Evolutionary conservation across 2,329 filamentous ascomycete genomes (phyloP), one percentile per base, ranked within the genome.

Genomic region (Aspergillus ochraceoroseus): DNA sequence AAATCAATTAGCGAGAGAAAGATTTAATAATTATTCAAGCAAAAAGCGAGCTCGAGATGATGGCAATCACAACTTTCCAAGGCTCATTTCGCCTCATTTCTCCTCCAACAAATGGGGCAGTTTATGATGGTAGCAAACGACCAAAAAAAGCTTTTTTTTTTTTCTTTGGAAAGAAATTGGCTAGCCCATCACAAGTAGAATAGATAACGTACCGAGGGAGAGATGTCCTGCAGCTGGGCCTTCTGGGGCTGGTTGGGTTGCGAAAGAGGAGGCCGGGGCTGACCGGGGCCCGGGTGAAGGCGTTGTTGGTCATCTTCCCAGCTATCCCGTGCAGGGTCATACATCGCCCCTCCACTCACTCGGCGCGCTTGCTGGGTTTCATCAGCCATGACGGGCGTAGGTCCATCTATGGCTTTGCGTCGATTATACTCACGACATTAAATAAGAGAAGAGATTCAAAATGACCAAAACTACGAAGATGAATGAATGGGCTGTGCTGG

Each of bases 321-420:
- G 26, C 30, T 41, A 45, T 55, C 53, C 44, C 53, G 53, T 38
- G 53, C 53, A 29, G 49, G 48, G 51, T 54, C 51, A 29, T 54
- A 55, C 51, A 51, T 55, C 17, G 35, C 40, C 32, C 40, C 39
- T 19, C 33, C 36, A 17, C 40, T 37, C 14, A 26, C 38, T 22
- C 32, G 29, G 25, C 30, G 33, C 18, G 35, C 11, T 11, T 44
- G 17, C 23, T 25, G 41, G 6, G 17, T 34, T 26, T 46, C 32
- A 14, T 48, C 38, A 20, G 34, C 41, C 42, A 47, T 49, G 33
- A 32, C 36, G 26, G 20, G 26, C n/a, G 32, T 26, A 27, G 11
- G 14, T 7, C 15, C 23, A 29, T 7, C 15, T 19, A 29, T 30
- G 17, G 11, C 29, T 26, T 28, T 15, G 9, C 11, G 17, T 11